Evolutionary conservation across 2,329 filamentous ascomycete genomes (phyloP), one percentile per base, ranked within the genome.

Genomic region (Cladorrhinum sp.): DNA sequence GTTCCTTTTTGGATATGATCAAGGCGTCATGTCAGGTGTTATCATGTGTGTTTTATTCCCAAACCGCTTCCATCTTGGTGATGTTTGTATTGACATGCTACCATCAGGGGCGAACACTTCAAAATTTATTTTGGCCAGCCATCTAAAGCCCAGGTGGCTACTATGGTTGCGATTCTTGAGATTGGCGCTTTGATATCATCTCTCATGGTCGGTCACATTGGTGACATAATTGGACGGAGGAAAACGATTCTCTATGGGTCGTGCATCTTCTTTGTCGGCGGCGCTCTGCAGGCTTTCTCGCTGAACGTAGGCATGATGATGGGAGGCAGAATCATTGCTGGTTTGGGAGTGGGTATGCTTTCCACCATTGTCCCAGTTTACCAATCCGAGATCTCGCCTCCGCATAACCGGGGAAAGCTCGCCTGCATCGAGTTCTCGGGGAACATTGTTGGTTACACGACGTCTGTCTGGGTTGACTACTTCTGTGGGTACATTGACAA

Each of bases 391-490:
- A 96, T 96, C 70, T 97, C 93, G 49, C 95, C 95, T 53, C 92
- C 95, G 4, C 95, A 99, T 72, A 98, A 96, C 75, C 85, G 95
- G 69, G 95, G 95, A 65, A 96, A 95, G 77, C 82, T 99, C 63
- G 95, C 93, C 23, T 98, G 95, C 74, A 98, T 99, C 67, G 95
- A 99, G 74, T 99, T 98, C 72, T 93, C 93, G 0, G 95, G 95
- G 57, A 99, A 99, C 76, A 96, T 99, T 65, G 88, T 91, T 63
- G 95, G 95, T 29, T 99, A 99, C 73, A 89, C 93, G 58, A 92
- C 92, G 57, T 98, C 93, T 68, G 93, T 98, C 22, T 99, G 95
- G 95, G 93, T 98, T 25, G 95, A 99, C 75, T 99, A 98, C 76
- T 93, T 95, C 70, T 97, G 93, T 76, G 95, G 91, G 60, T 97